Percentiles rank a stretch among this genome's conserved stretches.
phyloP scores from a whole-genome alignment of 2,329 filamentous ascomycete genomes.

The Aspergillus melleus region DNA sequence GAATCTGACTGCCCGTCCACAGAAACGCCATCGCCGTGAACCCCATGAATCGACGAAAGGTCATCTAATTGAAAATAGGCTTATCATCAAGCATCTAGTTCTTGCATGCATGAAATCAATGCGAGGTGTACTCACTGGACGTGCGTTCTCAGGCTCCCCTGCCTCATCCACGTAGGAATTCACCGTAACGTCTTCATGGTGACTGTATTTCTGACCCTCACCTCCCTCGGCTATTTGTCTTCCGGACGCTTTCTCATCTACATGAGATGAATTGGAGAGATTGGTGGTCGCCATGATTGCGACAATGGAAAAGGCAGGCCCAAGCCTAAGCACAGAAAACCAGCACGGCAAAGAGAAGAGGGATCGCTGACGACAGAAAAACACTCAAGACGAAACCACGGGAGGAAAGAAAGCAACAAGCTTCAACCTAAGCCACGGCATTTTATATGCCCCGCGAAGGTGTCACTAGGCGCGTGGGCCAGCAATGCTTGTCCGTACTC shows the following conservation, averaged over 20 bases:
- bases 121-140: constrained; percentile 36
- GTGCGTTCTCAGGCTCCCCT: constrained; percentile 40
- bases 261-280: constrained; percentile 15
- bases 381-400: neutral
- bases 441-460: constrained; percentile 7
- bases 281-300: constrained; percentile 20
- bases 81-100: constrained; percentile 1
- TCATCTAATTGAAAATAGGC: constrained; percentile 44
- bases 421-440: constrained; percentile 7
- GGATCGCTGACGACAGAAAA: neutral
- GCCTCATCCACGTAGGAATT: constrained; percentile 49
- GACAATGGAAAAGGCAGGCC: neutral
- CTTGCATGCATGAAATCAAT: neutral
- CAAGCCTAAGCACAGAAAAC: neutral
- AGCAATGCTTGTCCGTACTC: constrained; percentile 9
- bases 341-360: neutral
- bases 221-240: constrained; percentile 30
- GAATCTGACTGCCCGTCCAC: constrained; percentile 63
- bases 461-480: constrained; percentile 1
- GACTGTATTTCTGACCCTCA: constrained; percentile 35
- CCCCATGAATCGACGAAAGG: constrained; percentile 53
- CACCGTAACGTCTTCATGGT: constrained; percentile 50
- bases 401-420: constrained; percentile 7
- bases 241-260: constrained; percentile 29
- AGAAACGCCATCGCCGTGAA: constrained; percentile 60